These are phyloP conservation scores for Yamadazyma insecticola DNA, from an alignment of 805 yeast species.

Conservation along the genomic window DNA sequence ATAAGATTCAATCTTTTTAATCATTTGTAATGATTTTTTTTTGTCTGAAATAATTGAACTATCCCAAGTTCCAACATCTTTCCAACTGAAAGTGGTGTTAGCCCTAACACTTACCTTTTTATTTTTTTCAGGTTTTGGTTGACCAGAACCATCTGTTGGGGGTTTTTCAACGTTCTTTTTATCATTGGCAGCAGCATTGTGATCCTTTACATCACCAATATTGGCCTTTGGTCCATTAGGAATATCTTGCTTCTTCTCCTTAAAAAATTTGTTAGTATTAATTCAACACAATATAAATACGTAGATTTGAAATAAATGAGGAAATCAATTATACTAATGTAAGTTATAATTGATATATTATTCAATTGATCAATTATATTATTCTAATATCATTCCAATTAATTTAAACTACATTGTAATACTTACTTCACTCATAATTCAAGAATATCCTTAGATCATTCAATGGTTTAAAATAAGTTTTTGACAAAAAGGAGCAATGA, in stretches of 20 bases:
- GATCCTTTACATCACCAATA: conserved; percentile 14
- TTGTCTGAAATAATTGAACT: conserved; percentile 17
- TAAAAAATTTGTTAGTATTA: too few relatives aligned
- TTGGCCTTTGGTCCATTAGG: conserved; percentile 15
- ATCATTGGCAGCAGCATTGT: conserved; percentile 12
- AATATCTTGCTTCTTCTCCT: conserved; percentile 5
- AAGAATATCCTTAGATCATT: too few relatives aligned
- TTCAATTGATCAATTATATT: too few relatives aligned
- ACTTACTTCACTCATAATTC: too few relatives aligned
- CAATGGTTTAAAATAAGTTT: too few relatives aligned
- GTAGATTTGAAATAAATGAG: too few relatives aligned
- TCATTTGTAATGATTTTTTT: conserved; percentile 15
- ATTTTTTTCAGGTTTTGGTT: conserved; percentile 2
- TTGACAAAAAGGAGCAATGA: too few relatives aligned
- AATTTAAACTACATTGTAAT: too few relatives aligned
- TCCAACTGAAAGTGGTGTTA: conserved; percentile 37
- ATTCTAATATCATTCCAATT: too few relatives aligned
- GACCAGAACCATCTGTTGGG: conserved; percentile 13
- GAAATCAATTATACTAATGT: too few relatives aligned
- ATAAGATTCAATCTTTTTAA: conserved; percentile 47
- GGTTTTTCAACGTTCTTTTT: conserved; percentile 9
- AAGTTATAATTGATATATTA: too few relatives aligned
- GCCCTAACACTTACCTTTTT: conserved; percentile 21
- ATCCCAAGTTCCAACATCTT: conserved; percentile 37
- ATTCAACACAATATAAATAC: too few relatives aligned